Conservation (phyloP, 768 basidiomycete species). For the Auriscalpium microsporum region DNA sequence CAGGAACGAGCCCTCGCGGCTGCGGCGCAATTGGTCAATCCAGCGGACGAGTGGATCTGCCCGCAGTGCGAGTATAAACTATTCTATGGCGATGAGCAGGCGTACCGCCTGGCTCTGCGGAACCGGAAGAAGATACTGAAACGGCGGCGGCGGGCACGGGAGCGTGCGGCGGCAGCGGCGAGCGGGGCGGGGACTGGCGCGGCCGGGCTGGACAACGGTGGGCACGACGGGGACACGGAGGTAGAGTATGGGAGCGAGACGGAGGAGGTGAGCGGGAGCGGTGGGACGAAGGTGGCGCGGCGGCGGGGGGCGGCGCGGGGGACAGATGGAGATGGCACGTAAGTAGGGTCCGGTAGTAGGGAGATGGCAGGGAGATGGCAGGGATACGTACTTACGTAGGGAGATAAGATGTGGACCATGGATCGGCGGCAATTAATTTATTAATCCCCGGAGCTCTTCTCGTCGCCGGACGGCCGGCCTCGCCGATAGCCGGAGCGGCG, state of each 20-base stretch:
- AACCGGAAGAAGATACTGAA: conserved; percentile 73
- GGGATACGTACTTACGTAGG: too few species aligned
- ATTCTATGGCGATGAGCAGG: conserved; percentile 78
- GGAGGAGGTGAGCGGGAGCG: conserved; percentile 8
- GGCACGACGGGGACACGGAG: conserved; percentile 24
- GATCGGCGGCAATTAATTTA: too few species aligned
- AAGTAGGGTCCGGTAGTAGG: too few species aligned
- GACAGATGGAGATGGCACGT: conserved; percentile 9
- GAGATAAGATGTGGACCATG: background rate
- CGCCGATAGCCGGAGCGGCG: too few species aligned
- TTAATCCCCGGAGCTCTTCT: too few species aligned
- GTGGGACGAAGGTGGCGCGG: conserved; percentile 9
- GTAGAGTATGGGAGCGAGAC: conserved; percentile 22
- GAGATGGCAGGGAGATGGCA: too few species aligned
- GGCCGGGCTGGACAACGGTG: conserved; percentile 22
- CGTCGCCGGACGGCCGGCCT: too few species aligned
- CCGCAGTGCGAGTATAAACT: conserved; percentile 88
- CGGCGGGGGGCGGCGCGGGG: background rate
- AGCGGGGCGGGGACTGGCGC: conserved; percentile 24
- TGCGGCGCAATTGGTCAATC: conserved; percentile 37
- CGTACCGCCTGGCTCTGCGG: conserved; percentile 56
- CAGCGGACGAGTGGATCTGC: conserved; percentile 89
- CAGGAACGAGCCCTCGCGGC: conserved; percentile 19
- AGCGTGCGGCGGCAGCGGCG: conserved; percentile 54
- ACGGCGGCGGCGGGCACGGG: conserved; percentile 61